Evolutionary conservation across 805 yeast genomes (phyloP), one percentile per base, ranked within the genome.

Genomic region (Sugiyamaella floridensis): DNA sequence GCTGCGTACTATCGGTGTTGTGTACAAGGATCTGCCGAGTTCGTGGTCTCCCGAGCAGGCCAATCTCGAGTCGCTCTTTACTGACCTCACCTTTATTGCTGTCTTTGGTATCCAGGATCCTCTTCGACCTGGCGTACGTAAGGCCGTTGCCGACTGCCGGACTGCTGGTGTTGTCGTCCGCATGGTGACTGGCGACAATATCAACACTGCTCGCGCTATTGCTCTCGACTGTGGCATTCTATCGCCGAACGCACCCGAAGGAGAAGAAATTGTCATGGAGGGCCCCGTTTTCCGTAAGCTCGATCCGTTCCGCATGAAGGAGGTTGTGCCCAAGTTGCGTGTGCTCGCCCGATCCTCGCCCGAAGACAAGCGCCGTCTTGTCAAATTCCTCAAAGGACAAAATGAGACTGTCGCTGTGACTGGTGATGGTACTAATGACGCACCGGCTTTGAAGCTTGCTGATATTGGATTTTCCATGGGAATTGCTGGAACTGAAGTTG

Each of bases 391-490:
- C 61, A 83, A 85, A 63, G 74, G 76, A 40, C 76, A 82, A 64
- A 95, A 95, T 20, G 97, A 93, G 64, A 95, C 92, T 37, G 99
- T 93, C 48, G 99, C 99, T 1, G 98, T 92, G 37, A 93, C 99
- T 40, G 99, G 99, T 66, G 99, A 93, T 68, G 99, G 99, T 70
- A 92, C 98, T 8, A 93, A 93, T 68, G 99, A 93, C 76, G 99
- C 98, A 0, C 97, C 97, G 14, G 98, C 99, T 2, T 77, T 93
- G 64, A 89, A 92, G 65, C 76, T 90, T 54, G 99, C 99, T 0
- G 98, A 93, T 71, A 96, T 93, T 54, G 99, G 99, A 1, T 92
- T 93, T 66, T 87, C 98, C 2, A 93, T 93, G 99, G 99, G 99
- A 59, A 88, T 90, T 55, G 79, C 96, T 8, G 99, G 99, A 59